A percentile compares a stretch with the other conserved stretches of the same genome.
Conservation (phyloP, 2,329 filamentous ascomycete species). For the Curvularia verruculosa region DNA sequence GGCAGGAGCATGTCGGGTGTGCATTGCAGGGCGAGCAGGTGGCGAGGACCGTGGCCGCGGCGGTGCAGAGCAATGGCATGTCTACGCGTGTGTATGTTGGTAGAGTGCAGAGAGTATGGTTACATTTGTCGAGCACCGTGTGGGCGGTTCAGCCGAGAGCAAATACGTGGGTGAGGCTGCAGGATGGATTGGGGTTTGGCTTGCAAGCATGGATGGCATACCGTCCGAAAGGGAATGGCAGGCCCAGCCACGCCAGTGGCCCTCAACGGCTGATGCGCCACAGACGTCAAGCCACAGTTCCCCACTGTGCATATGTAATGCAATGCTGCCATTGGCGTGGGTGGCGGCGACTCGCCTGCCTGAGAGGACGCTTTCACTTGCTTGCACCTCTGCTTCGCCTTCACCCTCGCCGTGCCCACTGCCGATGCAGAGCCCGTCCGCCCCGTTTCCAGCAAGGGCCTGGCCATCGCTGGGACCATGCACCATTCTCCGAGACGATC, state of each 20-base stretch:
- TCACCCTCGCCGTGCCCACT: too few species aligned
- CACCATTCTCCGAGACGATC: background rate
- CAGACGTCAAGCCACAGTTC: conserved; percentile 26
- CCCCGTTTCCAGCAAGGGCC: background rate
- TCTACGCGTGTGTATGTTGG: too few species aligned
- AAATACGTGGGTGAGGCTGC: background rate
- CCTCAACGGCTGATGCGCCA: conserved; percentile 27
- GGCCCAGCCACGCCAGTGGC: background rate
- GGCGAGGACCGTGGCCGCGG: background rate
- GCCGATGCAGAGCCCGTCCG: background rate
- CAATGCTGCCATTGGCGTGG: background rate
- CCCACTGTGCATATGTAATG: background rate
- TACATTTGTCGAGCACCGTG: too few species aligned
- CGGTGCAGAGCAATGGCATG: too few species aligned
- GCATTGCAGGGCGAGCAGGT: background rate
- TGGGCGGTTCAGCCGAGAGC: background rate
- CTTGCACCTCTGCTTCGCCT: background rate
- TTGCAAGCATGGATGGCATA: too few species aligned
- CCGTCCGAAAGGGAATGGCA: too few species aligned
- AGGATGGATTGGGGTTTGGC: background rate
- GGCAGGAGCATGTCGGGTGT: conserved; percentile 8
- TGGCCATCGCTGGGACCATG: too few species aligned
- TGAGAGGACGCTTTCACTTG: too few species aligned
- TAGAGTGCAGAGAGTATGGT: too few species aligned
- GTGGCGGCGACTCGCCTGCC: too few species aligned